A percentile compares a stretch with the other conserved stretches of the same genome.
phyloP scores from a whole-genome alignment of 176 grass and related monocot species.

The Tuctoria greenei region DNA sequence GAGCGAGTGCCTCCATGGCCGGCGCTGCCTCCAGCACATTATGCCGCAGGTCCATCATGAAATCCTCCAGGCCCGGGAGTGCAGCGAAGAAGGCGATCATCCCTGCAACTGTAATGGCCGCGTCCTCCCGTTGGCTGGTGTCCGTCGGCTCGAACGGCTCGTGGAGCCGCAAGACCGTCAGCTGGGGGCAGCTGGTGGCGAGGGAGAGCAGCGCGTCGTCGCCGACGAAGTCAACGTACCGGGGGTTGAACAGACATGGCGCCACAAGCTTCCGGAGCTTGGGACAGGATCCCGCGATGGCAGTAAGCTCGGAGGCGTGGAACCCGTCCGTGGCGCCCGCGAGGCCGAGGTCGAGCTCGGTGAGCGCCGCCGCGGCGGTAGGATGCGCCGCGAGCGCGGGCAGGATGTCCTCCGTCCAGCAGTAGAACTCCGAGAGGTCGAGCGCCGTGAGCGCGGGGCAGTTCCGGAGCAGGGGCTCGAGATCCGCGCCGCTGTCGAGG shows the following conservation, averaged over 20 bases:
- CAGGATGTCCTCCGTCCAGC: conserved; percentile 90
- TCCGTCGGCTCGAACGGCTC: conserved; percentile 55
- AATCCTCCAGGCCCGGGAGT: conserved; percentile 63
- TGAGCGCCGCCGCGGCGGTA: conserved; percentile 40
- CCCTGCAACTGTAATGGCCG: conserved; percentile 58
- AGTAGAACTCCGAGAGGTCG: conserved; percentile 95
- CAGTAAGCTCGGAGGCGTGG: conserved; percentile 58
- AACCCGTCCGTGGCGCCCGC: conserved; percentile 80
- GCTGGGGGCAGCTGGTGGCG: conserved; percentile 54
- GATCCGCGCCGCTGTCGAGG: conserved; percentile 62
- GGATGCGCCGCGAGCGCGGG: conserved; percentile 56
- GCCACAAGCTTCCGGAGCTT: conserved; percentile 56
- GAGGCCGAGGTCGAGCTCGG: conserved; percentile 75
- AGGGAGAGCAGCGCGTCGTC: conserved; percentile 56
- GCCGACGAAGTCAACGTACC: conserved; percentile 66
- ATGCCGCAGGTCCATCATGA: conserved; percentile 77
- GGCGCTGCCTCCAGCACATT: conserved; percentile 59
- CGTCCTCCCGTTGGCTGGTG: conserved; percentile 43
- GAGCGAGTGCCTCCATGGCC: conserved; percentile 63
- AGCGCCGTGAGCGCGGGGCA: conserved; percentile 51
- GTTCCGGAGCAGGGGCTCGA: conserved; percentile 54
- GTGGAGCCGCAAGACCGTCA: conserved; percentile 61
- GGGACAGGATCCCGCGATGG: conserved; percentile 61
- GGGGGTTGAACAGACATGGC: conserved; percentile 81
- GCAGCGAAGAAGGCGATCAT: conserved; percentile 59